Conservation (phyloP, 2,329 filamentous ascomycete genomes). For the Venturia oleaginea region DNA sequence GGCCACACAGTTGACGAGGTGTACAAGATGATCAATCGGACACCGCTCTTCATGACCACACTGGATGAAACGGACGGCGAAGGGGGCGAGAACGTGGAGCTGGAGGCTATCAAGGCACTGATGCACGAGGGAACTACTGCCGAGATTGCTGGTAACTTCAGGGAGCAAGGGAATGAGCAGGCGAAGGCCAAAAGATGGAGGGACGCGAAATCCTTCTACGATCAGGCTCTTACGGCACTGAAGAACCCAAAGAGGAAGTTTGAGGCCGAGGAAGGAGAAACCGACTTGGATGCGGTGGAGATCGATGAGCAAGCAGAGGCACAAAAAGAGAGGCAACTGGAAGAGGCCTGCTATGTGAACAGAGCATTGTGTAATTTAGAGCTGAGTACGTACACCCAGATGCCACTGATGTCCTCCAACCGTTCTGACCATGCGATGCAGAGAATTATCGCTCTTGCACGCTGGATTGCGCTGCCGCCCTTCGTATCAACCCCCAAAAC, state of each 20-base stretch:
- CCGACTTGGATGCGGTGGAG: constrained; percentile 39
- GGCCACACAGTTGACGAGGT: constrained; percentile 52
- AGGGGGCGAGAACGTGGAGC: constrained; percentile 65
- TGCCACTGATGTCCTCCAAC: constrained; percentile 17
- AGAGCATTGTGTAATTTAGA: constrained; percentile 84
- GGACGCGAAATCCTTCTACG: constrained; percentile 88
- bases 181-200: constrained; percentile 64
- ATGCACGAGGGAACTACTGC: constrained; percentile 85
- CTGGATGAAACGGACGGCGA: constrained; percentile 55
- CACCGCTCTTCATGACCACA: constrained; percentile 92
- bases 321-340: constrained; percentile 50
- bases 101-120: constrained; percentile 81
- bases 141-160: constrained; percentile 77
- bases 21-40: constrained; percentile 55
- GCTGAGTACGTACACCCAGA: constrained; percentile 45
- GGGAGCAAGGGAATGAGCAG: constrained; percentile 84
- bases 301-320: constrained; percentile 52
- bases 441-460: constrained; percentile 83
- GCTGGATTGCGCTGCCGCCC: constrained; percentile 69
- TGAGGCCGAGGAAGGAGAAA: constrained; percentile 28
- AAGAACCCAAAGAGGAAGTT: constrained; percentile 7
- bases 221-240: constrained; percentile 70
- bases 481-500: constrained; percentile 71
- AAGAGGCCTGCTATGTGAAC: constrained; percentile 76
- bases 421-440: constrained; percentile 22